phyloP scores from a whole-genome alignment of 345 rosid genomes.

The Brassica incana region DNA sequence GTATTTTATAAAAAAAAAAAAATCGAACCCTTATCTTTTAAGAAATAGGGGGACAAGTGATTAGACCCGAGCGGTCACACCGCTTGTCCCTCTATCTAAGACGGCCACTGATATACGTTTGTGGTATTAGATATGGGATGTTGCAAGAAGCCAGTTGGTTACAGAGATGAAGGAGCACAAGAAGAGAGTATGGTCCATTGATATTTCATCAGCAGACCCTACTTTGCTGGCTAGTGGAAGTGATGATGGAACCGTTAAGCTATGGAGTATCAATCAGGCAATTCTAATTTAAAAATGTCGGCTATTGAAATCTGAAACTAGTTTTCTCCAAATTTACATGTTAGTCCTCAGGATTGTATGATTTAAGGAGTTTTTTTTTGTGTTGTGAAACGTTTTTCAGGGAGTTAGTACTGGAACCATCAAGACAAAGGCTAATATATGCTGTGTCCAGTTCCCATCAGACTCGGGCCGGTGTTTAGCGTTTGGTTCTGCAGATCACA shows the following conservation, averaged over 20 bases:
- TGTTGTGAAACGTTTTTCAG: slow-evolving; percentile 58
- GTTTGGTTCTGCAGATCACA: slow-evolving; percentile 96
- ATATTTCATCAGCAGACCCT: slow-evolving; percentile 84
- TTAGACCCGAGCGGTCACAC: too few relatives aligned
- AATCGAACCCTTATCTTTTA: too few relatives aligned
- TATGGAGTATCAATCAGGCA: slow-evolving; percentile 99
- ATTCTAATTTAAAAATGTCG: slow-evolving; percentile 82
- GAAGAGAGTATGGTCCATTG: slow-evolving; percentile 94
- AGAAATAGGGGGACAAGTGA: too few relatives aligned
- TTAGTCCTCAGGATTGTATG: slow-evolving; percentile 26
- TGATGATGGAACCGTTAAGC: slow-evolving; percentile 92
- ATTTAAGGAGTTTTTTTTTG: slow-evolving; percentile 47
- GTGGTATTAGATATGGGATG: slow-evolving; percentile 78
- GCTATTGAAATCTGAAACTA: slow-evolving; percentile 66
- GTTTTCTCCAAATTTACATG: slow-evolving; percentile 35
- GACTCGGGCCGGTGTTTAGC: slow-evolving; percentile 82
- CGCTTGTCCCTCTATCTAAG: too few relatives aligned
- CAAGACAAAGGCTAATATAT: slow-evolving; percentile 88
- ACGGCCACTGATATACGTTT: not conserved
- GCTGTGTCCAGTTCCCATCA: slow-evolving; percentile 87
- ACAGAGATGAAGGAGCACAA: slow-evolving; percentile 87
- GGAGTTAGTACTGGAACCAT: slow-evolving; percentile 83
- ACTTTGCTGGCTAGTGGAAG: slow-evolving; percentile 95
- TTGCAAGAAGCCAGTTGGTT: slow-evolving; percentile 76
- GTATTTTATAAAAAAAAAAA: too few relatives aligned